phyloP scores from a whole-genome alignment of 2,329 filamentous ascomycete genomes.

The Rhinocladiella mackenziei region DNA sequence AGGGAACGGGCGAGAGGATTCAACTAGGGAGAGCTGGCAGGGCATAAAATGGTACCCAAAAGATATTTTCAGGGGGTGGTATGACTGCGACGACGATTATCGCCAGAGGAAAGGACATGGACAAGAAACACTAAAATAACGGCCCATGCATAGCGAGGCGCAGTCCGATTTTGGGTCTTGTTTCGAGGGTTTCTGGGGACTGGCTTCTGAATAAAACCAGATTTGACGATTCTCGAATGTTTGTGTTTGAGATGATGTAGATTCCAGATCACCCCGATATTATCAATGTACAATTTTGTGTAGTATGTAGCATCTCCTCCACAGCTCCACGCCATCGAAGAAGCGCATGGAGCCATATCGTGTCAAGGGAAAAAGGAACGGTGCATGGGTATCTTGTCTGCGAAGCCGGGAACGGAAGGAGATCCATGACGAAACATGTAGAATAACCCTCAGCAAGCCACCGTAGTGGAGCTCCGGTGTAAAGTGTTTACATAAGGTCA shows the following conservation, averaged over 20 bases:
- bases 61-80: conserved; percentile 11
- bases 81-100: too few relatives aligned
- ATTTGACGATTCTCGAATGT: too few relatives aligned
- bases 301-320: conserved; percentile 45
- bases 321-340: conserved; percentile 45
- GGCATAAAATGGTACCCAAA: conserved; percentile 35
- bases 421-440: conserved; percentile 41
- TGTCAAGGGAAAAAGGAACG: conserved; percentile 43
- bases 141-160: too few relatives aligned
- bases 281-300: conserved; percentile 2
- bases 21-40: conserved; percentile 79
- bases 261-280: too few relatives aligned
- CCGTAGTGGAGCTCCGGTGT: conserved; percentile 45
- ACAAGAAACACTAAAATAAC: background rate
- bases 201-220: too few relatives aligned
- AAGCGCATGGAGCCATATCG: conserved; percentile 39
- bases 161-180: too few relatives aligned
- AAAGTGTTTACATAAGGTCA: conserved; percentile 44
- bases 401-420: conserved; percentile 50
- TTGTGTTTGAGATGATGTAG: too few relatives aligned
- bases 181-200: too few relatives aligned
- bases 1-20: conserved; percentile 71
- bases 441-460: conserved; percentile 51
- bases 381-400: conserved; percentile 38
- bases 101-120: background rate